A percentile compares a stretch with the other conserved stretches of the same genome.
Evolutionary conservation across 495 filamentous ascomycete species (phyloP).

Genomic region (Niebla homalea): DNA sequence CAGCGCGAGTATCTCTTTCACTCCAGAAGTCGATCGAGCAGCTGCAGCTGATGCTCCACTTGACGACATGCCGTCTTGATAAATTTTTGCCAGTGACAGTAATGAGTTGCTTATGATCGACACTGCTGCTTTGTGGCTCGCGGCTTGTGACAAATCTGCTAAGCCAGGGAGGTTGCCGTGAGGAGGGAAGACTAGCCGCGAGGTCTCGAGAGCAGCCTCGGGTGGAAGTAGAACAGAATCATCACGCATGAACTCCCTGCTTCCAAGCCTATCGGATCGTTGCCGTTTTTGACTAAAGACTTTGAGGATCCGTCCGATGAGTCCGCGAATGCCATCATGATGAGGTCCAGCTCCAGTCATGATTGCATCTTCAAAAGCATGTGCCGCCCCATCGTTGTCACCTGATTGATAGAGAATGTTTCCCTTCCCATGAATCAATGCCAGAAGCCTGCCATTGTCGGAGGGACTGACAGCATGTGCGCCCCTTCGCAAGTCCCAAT

Average conservation of each 20-base stretch:
- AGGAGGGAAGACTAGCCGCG: conserved; percentile 67
- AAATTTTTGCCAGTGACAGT: conserved; percentile 92
- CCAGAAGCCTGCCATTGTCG: conserved; percentile 88
- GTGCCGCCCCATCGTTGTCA: conserved; percentile 69
- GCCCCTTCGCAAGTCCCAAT: conserved; percentile 43
- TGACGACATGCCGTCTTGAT: conserved; percentile 90
- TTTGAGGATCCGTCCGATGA: conserved; percentile 69
- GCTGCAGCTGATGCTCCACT: conserved; percentile 49
- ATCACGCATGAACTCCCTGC: conserved; percentile 19
- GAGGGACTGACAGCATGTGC: conserved; percentile 75
- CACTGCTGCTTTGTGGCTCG: conserved; percentile 66
- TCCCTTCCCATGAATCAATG: conserved; percentile 88
- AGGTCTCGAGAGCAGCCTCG: conserved; percentile 70
- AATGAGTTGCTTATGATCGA: conserved; percentile 94
- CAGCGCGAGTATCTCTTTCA: conserved; percentile 85
- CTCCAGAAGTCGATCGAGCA: conserved; percentile 52
- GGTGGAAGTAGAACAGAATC: conserved; percentile 71
- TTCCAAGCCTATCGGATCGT: conserved; percentile 21
- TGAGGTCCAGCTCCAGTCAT: conserved; percentile 69
- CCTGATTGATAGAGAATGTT: conserved; percentile 94
- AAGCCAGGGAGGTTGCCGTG: conserved; percentile 77
- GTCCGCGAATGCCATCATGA: conserved; percentile 56
- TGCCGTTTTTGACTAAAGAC: conserved; percentile 43
- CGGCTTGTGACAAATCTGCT: conserved; percentile 55
- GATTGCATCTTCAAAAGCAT: conserved; percentile 91